Conservation (phyloP, 2,329 filamentous ascomycete species). For the Fusarium udum region DNA sequence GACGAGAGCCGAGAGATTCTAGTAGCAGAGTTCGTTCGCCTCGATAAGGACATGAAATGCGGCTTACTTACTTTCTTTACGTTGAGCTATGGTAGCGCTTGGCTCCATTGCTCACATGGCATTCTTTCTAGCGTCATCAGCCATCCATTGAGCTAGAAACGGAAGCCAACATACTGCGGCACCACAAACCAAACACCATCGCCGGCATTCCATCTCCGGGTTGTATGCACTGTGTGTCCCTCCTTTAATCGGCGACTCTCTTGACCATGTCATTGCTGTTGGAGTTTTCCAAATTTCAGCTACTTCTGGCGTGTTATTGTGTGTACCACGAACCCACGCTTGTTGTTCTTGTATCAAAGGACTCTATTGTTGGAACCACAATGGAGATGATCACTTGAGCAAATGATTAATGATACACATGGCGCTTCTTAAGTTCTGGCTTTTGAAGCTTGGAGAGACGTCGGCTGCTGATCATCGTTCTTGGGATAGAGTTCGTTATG, state of each 20-base stretch:
- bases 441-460: conserved; percentile 1
- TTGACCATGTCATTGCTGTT: neutral
- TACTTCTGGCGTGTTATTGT: neutral
- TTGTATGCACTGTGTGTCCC: neutral
- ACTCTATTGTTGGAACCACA: neutral
- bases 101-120: conserved; percentile 30
- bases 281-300: neutral
- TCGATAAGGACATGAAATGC: conserved; percentile 29
- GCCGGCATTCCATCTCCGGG: conserved; percentile 27
- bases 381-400: conserved; percentile 5
- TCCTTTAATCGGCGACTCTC: neutral
- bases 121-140: conserved; percentile 30
- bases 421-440: neutral
- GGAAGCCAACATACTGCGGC: conserved; percentile 19
- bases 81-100: neutral
- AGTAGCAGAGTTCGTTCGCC: conserved; percentile 1
- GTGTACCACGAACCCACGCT: neutral
- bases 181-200: conserved; percentile 14
- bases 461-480: conserved; percentile 9
- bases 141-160: conserved; percentile 16
- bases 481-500: conserved; percentile 33
- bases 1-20: neutral
- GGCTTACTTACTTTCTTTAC: conserved; percentile 2
- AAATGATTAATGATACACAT: neutral
- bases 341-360: neutral